phyloP scores from a whole-genome alignment of 2,329 filamentous ascomycete species.

The Calonectria pauciramosa region DNA sequence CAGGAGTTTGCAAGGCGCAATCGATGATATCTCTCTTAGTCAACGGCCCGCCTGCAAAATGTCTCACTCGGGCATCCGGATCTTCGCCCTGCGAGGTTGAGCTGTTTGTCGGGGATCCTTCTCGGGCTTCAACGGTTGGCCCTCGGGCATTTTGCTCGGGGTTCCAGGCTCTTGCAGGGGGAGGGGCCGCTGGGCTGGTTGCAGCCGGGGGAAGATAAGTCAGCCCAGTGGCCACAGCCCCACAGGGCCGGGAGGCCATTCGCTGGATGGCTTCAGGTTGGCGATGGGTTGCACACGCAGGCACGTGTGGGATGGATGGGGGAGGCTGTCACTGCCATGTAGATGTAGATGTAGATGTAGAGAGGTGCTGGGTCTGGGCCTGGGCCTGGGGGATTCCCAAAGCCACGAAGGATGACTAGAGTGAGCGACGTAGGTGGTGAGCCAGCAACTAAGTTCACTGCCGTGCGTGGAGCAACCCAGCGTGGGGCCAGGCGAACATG shows the following conservation, averaged over 20 bases:
- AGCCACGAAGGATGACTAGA: background rate
- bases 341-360: too few species aligned
- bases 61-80: background rate
- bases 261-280: background rate
- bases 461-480: background rate
- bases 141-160: background rate
- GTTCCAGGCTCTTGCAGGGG: background rate
- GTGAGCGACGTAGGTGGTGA: background rate
- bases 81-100: background rate
- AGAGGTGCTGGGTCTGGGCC: too few species aligned
- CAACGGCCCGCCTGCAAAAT: background rate
- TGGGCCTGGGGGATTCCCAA: background rate
- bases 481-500: background rate
- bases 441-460: background rate
- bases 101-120: constrained; percentile 4
- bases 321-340: background rate
- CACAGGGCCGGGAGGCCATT: background rate
- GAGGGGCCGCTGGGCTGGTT: too few species aligned
- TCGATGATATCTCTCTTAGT: background rate
- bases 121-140: constrained; percentile 10
- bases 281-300: too few species aligned
- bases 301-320: too few species aligned
- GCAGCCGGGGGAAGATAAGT: background rate
- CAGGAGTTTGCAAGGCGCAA: background rate
- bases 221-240: background rate